Evolutionary conservation across 768 basidiomycete genomes (phyloP), one percentile per base, ranked within the genome.

Genomic region (Phylloporus arenicola): DNA sequence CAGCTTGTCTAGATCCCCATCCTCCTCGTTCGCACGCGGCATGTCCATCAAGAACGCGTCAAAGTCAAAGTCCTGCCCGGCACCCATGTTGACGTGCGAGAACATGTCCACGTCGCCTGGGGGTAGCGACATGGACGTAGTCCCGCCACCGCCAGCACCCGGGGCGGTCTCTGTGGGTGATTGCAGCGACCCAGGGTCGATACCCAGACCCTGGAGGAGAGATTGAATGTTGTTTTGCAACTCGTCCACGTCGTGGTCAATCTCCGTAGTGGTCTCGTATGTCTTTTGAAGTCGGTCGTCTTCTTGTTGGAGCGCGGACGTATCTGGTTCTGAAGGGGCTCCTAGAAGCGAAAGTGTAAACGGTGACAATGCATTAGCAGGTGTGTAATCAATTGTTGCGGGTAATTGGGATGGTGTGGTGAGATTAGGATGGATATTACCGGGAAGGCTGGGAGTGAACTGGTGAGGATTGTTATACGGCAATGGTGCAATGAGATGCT

Each of bases 221-320:
- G 79, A 78, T 51, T 88, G 78, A 38, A 94, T 82, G 52, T 79
- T 82, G 12, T 69, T 71, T 53, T 86, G 80, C 47, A 92, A 68
- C 33, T 80, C 78, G 54, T 84, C 82, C 24, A 92, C 86, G 49
- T 88, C 86, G 41, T 77, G 75, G 51, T 83, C 81, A 40, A 92
- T 83, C 53, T 85, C 84, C 24, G 74, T 63, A 0, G 87, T 73
- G 30, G 72, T 75, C 42, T 73, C 77, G 73, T 86, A 89, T 1
- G 76, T 69, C 56, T 76, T 74, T 43, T 82, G 74, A 45, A 85
- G 64, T 29, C 72, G 67, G 2, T 74, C 70, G 0, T 69, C 66
- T 52, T 71, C 68, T 7, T 75, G 63, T 57, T 71, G 67, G 41
- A 69, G 57, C 30, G 59, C 50, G 13, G 71, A 58, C 8, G 70